Evolutionary conservation across 495 filamentous ascomycete genomes (phyloP).

Genomic region (Talaromyces trachyspermus): DNA sequence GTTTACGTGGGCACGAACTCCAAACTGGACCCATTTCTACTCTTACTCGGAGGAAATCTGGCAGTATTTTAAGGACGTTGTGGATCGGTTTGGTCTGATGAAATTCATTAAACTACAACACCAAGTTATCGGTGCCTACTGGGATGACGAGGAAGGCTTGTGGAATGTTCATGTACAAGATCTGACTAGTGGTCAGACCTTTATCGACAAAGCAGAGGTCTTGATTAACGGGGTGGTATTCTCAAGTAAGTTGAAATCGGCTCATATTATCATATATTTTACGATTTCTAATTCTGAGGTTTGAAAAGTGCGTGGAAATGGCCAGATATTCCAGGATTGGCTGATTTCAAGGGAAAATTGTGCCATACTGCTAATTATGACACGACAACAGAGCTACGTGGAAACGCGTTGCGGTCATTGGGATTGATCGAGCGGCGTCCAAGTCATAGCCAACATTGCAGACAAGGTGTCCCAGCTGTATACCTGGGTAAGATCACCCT

Average conservation of each 20-base stretch:
- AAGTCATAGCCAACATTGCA: conserved; percentile 1
- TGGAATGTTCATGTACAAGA: conserved; percentile 3
- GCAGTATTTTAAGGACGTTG: conserved; percentile 36
- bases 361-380: conserved; percentile 44
- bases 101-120: conserved; percentile 11
- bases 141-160: conserved; percentile 26
- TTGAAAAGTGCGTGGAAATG: conserved; percentile 32
- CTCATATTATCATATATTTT: not conserved
- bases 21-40: conserved; percentile 41
- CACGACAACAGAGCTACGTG: conserved; percentile 23
- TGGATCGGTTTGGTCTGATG: conserved; percentile 9
- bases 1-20: conserved; percentile 23
- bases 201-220: conserved; percentile 21
- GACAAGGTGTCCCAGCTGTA: conserved; percentile 11
- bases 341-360: conserved; percentile 36
- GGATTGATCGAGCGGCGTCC: conserved; percentile 3
- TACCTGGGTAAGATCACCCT: conserved; percentile 11
- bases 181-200: not conserved
- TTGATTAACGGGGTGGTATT: conserved; percentile 41
- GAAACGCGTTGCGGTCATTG: conserved; percentile 42
- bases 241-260: conserved; percentile 30
- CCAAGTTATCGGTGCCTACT: conserved; percentile 12
- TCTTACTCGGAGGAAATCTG: conserved; percentile 42
- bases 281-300: not conserved
- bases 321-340: conserved; percentile 40